A percentile compares a stretch with the other conserved stretches of the same genome.
These are phyloP conservation scores for Boletus vinaceobasis DNA, from an alignment of 768 basidiomycete genomes.

Conservation along the genomic window DNA sequence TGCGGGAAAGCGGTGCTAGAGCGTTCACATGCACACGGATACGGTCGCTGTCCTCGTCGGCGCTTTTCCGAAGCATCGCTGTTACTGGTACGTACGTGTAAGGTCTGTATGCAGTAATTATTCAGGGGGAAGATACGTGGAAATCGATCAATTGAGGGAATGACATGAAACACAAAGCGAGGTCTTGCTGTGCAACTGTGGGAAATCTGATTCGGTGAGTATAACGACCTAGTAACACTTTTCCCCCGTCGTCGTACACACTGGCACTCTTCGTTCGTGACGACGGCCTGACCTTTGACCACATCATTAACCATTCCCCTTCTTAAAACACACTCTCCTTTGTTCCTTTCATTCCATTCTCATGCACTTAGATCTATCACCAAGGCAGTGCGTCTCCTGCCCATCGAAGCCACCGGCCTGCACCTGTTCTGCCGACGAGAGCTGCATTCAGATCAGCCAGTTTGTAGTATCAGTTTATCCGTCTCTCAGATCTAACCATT, in stretches of 20 bases:
- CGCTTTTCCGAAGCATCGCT: not conserved
- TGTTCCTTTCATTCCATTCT: conserved; percentile 17
- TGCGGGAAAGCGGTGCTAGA: not conserved
- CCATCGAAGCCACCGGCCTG: conserved; percentile 46
- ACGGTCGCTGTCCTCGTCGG: not conserved
- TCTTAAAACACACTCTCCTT: conserved; percentile 34
- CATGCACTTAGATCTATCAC: conserved; percentile 37
- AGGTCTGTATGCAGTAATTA: not conserved
- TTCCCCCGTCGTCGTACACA: not conserved
- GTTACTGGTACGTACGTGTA: not conserved
- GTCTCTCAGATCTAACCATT: conserved; percentile 3
- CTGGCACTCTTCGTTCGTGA: conserved; percentile 8
- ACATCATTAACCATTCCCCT: conserved; percentile 15
- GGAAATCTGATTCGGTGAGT: not conserved
- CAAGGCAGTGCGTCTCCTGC: conserved; percentile 52
- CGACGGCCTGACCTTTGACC: conserved; percentile 23
- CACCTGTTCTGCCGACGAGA: conserved; percentile 51
- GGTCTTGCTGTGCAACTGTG: not conserved
- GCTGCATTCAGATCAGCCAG: conserved; percentile 62
- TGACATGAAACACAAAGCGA: not conserved
- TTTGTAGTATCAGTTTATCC: conserved; percentile 28
- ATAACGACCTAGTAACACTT: conserved; percentile 8
- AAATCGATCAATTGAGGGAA: too few species aligned
- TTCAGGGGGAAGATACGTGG: not conserved
- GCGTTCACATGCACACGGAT: not conserved